phyloP scores from a whole-genome alignment of 345 rosid species.

The Pistacia vera region DNA sequence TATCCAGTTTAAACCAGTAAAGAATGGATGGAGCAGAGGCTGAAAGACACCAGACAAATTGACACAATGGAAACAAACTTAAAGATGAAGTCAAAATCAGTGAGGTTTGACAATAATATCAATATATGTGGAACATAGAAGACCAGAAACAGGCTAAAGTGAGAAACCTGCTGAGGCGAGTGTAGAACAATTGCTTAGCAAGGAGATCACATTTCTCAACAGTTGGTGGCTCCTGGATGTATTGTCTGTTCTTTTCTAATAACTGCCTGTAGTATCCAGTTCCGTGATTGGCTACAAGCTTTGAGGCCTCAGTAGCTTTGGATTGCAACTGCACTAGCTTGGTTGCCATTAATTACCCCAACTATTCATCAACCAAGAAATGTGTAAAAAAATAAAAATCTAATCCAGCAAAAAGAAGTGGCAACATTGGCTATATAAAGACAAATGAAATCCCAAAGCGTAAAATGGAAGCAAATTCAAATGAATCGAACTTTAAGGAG shows the following conservation, averaged over 20 bases:
- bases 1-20: no score
- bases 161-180: conserved; percentile 55
- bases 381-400: not conserved
- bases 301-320: conserved; percentile 59
- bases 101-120: not conserved
- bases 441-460: no score
- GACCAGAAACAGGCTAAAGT: not conserved
- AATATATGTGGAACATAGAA: not conserved
- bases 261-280: conserved; percentile 46
- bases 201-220: no score
- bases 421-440: no score
- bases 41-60: no score
- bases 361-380: not conserved
- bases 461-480: no score
- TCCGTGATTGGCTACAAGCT: conserved; percentile 56
- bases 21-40: no score
- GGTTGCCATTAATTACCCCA: conserved; percentile 46
- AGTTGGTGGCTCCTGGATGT: conserved; percentile 41
- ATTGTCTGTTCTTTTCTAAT: conserved; percentile 70
- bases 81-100: not conserved
- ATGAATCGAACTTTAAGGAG: no score
- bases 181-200: no score
- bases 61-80: not conserved
- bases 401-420: not conserved
- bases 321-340: conserved; percentile 62